Base-by-base conservation (phyloP, 345 rosid genomes). In the Boechera retrofracta region DNA sequence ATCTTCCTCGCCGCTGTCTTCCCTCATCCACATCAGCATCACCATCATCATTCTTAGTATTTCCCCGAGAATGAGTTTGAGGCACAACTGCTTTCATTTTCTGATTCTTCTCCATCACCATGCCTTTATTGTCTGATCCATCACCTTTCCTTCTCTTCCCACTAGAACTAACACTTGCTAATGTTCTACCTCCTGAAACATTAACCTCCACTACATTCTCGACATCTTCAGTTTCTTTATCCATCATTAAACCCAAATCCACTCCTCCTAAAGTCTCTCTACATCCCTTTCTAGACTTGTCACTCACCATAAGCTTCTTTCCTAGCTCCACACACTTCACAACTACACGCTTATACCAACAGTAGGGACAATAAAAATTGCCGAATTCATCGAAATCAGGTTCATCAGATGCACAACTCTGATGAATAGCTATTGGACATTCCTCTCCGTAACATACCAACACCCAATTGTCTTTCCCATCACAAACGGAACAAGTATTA, bases 361-460 rank as follows among this genome's bases (percentile, higher is more conserved):
- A 89, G 32, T 83, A 88, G 26, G 91, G 88, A 58, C 97, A 88
- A 24, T 77, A 83, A 78, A 88, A 91, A 4, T 74, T 83, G 0
- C 90, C 97, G 15, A 48, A 62, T 4, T 80, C 82, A 74, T 89
- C 88, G 41, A 82, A 82, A 18, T 75, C 67, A 15, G 83, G 82
- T 44, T 77, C 67, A 51, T 44, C 7, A 44, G 44, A 24, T 29
- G 64, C 41, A 74, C 89, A 84, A 6, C 80, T 79, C 29, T 75
- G 83, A 67, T 89, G 92, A 71, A 86, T 49, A 2, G 83, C 78
- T 18, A 88, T 29, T 0, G 84, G 75, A 75, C 92, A 87, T 12
- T 79, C 86, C 55, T 33, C 59, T 39, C 64, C 84, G 38, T 73
- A 36, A 61, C 95, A 88, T 39, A 67, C 60, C 72, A 88, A 45